A percentile compares a stretch with the other conserved stretches of the same genome.
phyloP scores from a whole-genome alignment of 805 yeast species.

The Kregervanrija delftensis region DNA sequence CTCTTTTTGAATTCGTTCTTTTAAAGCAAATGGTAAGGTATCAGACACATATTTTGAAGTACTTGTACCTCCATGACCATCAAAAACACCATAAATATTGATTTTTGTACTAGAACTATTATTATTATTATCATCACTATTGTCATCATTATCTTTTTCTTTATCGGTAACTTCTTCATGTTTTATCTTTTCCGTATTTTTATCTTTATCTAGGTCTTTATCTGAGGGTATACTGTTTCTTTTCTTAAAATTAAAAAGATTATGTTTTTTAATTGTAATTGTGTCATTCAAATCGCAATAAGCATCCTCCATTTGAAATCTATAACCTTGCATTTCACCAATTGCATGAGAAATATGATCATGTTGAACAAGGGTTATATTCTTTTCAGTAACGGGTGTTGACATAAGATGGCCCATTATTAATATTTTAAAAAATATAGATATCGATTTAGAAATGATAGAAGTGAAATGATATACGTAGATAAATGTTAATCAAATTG shows the following conservation, averaged over 20 bases:
- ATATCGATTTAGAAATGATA: no score
- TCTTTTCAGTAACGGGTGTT: constrained; percentile 66
- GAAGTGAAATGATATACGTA: no score
- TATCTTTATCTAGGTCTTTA: no score
- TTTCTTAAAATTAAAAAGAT: background rate
- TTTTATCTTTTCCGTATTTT: background rate
- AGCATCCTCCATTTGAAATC: constrained; percentile 73
- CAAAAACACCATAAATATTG: constrained; percentile 64
- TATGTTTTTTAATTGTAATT: constrained; percentile 5
- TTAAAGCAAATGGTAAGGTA: constrained; percentile 25
- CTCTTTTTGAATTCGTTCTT: constrained; percentile 11
- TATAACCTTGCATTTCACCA: constrained; percentile 75
- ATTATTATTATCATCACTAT: background rate
- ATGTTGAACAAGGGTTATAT: constrained; percentile 40
- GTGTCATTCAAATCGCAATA: constrained; percentile 40
- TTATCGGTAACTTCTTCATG: background rate
- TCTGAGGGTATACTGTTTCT: background rate
- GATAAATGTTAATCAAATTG: no score
- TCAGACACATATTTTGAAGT: constrained; percentile 50
- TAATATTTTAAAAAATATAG: background rate
- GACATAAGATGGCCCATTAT: constrained; percentile 70
- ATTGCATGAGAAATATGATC: constrained; percentile 48
- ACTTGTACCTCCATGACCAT: constrained; percentile 74
- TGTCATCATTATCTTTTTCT: constrained; percentile 1
- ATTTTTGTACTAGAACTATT: constrained; percentile 8